Conservation (phyloP, 352 stramenopile species). For the Phytophthora colocasiae region DNA sequence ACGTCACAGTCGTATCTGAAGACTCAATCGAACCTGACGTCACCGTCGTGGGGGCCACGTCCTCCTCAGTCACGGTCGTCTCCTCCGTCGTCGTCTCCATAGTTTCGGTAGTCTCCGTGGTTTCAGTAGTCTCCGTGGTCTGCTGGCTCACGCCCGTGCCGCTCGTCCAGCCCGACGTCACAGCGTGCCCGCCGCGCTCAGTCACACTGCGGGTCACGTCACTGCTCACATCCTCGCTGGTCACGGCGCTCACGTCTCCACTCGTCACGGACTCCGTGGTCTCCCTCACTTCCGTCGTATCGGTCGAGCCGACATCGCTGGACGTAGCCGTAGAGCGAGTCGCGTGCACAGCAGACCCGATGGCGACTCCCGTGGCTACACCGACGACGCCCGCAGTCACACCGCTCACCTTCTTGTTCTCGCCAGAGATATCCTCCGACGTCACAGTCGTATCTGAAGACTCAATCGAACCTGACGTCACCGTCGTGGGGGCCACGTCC, state of each 20-base stretch:
- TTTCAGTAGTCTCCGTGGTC: not conserved
- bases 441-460: not conserved
- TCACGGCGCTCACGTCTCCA: not conserved
- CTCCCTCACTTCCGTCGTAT: conserved; percentile 1
- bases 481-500: not conserved
- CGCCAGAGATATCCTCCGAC: not conserved
- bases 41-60: not conserved
- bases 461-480: not conserved
- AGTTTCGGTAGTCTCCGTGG: not conserved
- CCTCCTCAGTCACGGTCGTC: not conserved
- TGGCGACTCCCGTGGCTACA: not conserved
- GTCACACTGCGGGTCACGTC: conserved; percentile 11
- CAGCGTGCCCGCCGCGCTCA: conserved; percentile 1
- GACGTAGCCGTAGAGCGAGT: conserved; percentile 4
- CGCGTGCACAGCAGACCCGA: conserved; percentile 15
- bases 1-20: not conserved
- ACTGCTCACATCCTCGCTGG: not conserved
- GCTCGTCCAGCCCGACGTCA: not conserved
- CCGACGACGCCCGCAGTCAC: conserved; percentile 1
- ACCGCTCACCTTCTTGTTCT: conserved; percentile 1
- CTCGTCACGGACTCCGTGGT: no score
- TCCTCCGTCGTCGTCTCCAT: not conserved
- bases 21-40: not conserved
- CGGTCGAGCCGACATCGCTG: conserved; percentile 1
- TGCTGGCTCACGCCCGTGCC: not conserved